phyloP scores from a whole-genome alignment of 257 asterid genomes.

The Coffea eugenioides region DNA sequence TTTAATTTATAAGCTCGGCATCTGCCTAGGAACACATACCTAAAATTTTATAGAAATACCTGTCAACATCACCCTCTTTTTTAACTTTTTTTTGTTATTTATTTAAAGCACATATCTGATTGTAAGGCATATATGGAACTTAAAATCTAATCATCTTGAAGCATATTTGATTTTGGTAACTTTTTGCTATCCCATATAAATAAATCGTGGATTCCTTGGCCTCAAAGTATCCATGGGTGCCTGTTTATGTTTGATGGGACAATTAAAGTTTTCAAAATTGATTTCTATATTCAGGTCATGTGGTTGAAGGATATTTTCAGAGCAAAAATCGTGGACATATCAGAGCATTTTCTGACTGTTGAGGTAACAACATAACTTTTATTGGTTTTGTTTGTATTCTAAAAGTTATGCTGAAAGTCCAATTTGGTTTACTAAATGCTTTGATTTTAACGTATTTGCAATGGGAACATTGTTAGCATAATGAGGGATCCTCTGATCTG shows the following conservation, averaged over 20 bases:
- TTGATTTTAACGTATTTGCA: not conserved
- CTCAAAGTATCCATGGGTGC: not conserved
- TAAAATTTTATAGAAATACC: not conserved
- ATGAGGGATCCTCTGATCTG: not conserved
- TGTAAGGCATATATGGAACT: not conserved
- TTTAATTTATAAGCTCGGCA: not conserved
- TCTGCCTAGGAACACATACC: not conserved
- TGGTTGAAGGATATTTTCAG: conserved; percentile 80
- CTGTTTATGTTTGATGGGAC: not conserved
- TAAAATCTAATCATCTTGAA: not conserved
- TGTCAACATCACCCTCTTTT: not conserved
- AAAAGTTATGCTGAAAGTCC: not conserved
- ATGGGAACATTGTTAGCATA: not conserved
- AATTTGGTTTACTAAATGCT: not conserved
- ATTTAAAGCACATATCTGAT: not conserved
- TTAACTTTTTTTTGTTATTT: too few species aligned
- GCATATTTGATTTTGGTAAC: not conserved
- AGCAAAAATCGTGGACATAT: conserved; percentile 72
- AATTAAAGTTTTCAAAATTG: conserved; percentile 14
- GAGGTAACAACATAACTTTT: conserved; percentile 49
- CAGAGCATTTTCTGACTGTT: conserved; percentile 69
- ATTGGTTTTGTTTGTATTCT: not conserved
- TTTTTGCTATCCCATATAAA: not conserved
- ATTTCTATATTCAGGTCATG: conserved; percentile 56
- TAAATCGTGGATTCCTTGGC: not conserved